These are phyloP conservation scores for Colletotrichum destructivum DNA, from an alignment of 2,329 filamentous ascomycete genomes.

Conservation along the genomic window DNA sequence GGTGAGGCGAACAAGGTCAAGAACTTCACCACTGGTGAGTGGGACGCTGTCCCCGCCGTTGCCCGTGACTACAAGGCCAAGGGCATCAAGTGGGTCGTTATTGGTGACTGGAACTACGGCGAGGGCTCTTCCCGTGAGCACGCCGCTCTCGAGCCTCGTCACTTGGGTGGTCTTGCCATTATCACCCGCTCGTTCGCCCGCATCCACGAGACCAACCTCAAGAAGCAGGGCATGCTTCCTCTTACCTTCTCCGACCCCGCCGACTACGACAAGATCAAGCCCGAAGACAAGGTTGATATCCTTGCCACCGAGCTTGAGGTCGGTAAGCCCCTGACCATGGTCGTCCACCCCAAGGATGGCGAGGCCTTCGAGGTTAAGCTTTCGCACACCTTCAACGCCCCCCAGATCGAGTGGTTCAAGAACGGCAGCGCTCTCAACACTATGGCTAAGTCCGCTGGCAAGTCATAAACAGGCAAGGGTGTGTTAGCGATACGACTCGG, in stretches of 20 bases:
- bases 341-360: conserved; percentile 92
- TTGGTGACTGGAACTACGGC: conserved; percentile 99
- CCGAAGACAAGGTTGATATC: conserved; percentile 92
- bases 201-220: conserved; percentile 99
- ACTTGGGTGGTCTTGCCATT: conserved; percentile 97
- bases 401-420: conserved; percentile 99
- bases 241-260: conserved; percentile 94
- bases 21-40: conserved; percentile 88
- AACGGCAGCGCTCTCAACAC: conserved; percentile 98
- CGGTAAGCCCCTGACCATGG: conserved; percentile 92
- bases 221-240: conserved; percentile 99
- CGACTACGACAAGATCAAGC: conserved; percentile 97
- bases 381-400: conserved; percentile 97
- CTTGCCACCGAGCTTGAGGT: conserved; percentile 90
- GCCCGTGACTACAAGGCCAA: conserved; percentile 99
- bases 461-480: conserved; percentile 49
- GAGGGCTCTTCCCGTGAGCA: conserved; percentile 99
- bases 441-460: conserved; percentile 81
- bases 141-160: conserved; percentile 95
- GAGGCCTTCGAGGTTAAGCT: conserved; percentile 84
- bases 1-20: conserved; percentile 97
- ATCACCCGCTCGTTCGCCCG: conserved; percentile 96
- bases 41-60: conserved; percentile 90
- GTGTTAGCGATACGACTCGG: conserved; percentile 27
- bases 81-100: conserved; percentile 95